phyloP scores from a whole-genome alignment of 2,329 filamentous ascomycete species.

The Fusarium hainanense region DNA sequence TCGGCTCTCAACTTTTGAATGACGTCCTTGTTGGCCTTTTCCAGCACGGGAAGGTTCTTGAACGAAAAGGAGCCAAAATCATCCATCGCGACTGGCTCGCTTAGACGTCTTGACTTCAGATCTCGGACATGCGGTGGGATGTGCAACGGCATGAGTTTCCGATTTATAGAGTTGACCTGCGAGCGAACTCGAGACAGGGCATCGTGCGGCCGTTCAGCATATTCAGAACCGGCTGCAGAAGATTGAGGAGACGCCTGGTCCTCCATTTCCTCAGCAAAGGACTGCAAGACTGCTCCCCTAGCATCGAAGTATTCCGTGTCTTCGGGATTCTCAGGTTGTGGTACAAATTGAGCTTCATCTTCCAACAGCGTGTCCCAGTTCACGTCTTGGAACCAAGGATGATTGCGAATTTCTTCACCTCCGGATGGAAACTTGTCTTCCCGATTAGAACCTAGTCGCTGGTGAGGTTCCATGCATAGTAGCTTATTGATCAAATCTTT shows the following conservation, averaged over 20 bases:
- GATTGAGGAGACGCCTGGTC: conserved; percentile 83
- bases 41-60: conserved; percentile 95
- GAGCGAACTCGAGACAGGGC: conserved; percentile 89
- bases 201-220: conserved; percentile 91
- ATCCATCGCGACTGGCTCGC: conserved; percentile 87
- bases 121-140: conserved; percentile 97
- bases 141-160: conserved; percentile 92
- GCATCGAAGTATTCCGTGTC: conserved; percentile 98
- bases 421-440: conserved; percentile 85
- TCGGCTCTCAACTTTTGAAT: conserved; percentile 96
- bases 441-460: conserved; percentile 86
- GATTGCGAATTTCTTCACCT: conserved; percentile 88
- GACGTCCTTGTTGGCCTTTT: conserved; percentile 98
- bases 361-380: conserved; percentile 94
- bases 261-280: conserved; percentile 93
- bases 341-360: conserved; percentile 95
- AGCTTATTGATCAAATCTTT: conserved; percentile 95
- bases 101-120: conserved; percentile 84
- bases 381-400: conserved; percentile 87
- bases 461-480: conserved; percentile 83
- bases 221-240: conserved; percentile 76
- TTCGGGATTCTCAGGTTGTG: conserved; percentile 90
- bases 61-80: conserved; percentile 98
- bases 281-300: conserved; percentile 89
- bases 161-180: conserved; percentile 87